phyloP scores from a whole-genome alignment of 2,329 filamentous ascomycete species.

The Ascomycota sp. region DNA sequence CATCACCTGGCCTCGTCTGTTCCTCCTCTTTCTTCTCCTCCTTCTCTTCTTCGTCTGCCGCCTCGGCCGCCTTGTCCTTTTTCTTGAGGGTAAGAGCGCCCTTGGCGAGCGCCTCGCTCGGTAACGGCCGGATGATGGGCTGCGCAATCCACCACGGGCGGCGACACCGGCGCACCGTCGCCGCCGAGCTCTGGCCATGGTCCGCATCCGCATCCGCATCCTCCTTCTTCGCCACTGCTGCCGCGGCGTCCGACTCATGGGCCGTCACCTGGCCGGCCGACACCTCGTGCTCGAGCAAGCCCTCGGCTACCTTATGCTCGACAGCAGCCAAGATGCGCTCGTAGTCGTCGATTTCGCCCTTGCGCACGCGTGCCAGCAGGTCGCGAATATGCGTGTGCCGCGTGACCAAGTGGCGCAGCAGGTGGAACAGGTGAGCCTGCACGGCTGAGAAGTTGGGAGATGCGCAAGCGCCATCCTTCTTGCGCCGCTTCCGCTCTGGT shows the following conservation, averaged over 20 bases:
- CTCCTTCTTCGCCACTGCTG: too few relatives aligned
- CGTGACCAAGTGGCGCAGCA: conserved; percentile 64
- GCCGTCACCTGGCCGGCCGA: conserved; percentile 29
- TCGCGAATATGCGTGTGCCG: conserved; percentile 71
- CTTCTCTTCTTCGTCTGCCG: conserved; percentile 7
- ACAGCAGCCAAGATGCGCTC: conserved; percentile 59
- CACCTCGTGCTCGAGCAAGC: conserved; percentile 45
- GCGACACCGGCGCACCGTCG: conserved; percentile 51
- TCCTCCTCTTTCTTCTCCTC: not conserved
- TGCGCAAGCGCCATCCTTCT: conserved; percentile 15
- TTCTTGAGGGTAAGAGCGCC: conserved; percentile 58
- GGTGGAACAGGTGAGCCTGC: conserved; percentile 84
- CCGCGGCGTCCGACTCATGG: conserved; percentile 12
- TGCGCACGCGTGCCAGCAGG: conserved; percentile 47
- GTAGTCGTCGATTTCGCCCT: conserved; percentile 54
- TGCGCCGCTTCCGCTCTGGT: conserved; percentile 31
- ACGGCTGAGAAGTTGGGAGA: conserved; percentile 53
- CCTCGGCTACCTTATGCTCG: conserved; percentile 53
- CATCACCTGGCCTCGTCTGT: too few relatives aligned
- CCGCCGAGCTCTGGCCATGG: conserved; percentile 32
- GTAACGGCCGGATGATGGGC: conserved; percentile 67
- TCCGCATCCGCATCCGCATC: conserved; percentile 13
- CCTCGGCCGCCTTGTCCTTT: conserved; percentile 27
- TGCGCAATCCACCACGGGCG: conserved; percentile 83
- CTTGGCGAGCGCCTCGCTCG: conserved; percentile 69